Evolutionary conservation across 2,329 filamentous ascomycete genomes (phyloP).

Genomic region (Simplicillium aogashimaense): DNA sequence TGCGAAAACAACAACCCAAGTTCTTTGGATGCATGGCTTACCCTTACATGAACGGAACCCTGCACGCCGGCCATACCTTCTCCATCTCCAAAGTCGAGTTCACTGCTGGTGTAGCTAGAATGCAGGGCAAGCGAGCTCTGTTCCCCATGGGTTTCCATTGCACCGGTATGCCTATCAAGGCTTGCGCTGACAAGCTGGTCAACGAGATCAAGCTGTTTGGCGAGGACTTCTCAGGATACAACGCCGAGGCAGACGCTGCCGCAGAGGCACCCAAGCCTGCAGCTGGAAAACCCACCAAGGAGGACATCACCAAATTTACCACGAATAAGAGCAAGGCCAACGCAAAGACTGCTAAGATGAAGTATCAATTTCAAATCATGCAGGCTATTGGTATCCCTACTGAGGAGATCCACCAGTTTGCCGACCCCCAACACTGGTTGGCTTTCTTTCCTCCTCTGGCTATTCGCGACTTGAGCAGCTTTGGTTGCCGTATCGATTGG

Average conservation of each 20-base stretch:
- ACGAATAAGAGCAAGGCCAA: slow-evolving; percentile 89
- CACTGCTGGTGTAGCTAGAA: slow-evolving; percentile 72
- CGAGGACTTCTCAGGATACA: slow-evolving; percentile 70
- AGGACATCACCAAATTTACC: slow-evolving; percentile 83
- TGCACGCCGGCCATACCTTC: slow-evolving; percentile 89
- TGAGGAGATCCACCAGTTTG: slow-evolving; percentile 87
- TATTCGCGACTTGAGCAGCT: slow-evolving; percentile 67
- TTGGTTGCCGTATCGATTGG: slow-evolving; percentile 89
- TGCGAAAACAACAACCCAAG: slow-evolving; percentile 77
- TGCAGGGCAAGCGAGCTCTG: slow-evolving; percentile 79
- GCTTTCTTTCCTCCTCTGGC: slow-evolving; percentile 62
- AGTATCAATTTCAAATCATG: slow-evolving; percentile 97
- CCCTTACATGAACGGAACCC: slow-evolving; percentile 73
- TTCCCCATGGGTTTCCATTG: slow-evolving; percentile 89
- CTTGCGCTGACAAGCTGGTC: slow-evolving; percentile 88
- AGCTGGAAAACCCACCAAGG: slow-evolving; percentile 54
- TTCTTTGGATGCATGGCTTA: slow-evolving; percentile 60
- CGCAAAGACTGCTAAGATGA: slow-evolving; percentile 82
- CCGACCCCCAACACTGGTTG: slow-evolving; percentile 87
- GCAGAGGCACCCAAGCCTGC: slow-evolving; percentile 38
- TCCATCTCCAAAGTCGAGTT: slow-evolving; percentile 92
- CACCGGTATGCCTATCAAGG: slow-evolving; percentile 97
- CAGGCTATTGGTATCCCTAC: slow-evolving; percentile 76
- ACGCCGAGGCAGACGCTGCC: slow-evolving; percentile 47
- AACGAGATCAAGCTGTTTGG: slow-evolving; percentile 87